Percentiles rank a stretch among this genome's conserved stretches.
These are phyloP conservation scores for Kurtzmaniella quercitrusa DNA, from an alignment of 1,139 yeast genomes.

Conservation along the genomic window DNA sequence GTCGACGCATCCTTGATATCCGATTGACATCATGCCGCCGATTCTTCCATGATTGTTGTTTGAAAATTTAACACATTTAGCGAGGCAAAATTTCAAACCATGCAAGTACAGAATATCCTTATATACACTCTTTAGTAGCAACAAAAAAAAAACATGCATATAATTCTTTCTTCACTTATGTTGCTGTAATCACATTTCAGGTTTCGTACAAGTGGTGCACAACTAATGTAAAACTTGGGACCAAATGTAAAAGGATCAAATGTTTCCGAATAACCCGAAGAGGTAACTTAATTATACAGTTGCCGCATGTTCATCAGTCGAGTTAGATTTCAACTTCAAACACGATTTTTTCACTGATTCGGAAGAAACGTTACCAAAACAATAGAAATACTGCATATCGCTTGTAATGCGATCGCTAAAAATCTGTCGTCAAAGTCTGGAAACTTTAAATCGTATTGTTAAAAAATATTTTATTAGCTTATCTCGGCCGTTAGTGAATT, in stretches of 20 bases:
- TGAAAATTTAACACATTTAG: not conserved
- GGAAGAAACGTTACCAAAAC: not conserved
- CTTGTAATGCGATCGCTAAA: not conserved
- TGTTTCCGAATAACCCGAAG: not conserved
- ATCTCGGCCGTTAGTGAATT: not conserved
- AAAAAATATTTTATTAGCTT: not conserved
- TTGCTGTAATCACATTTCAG: no score
- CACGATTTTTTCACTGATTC: not conserved
- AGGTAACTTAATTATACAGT: not conserved
- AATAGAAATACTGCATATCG: not conserved
- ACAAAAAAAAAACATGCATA: no score
- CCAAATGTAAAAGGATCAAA: not conserved
- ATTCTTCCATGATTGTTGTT: not conserved
- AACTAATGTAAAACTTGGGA: no score
- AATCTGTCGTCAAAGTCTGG: not conserved
- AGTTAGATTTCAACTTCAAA: not conserved
- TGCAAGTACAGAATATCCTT: not conserved
- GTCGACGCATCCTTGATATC: constrained; percentile 1
- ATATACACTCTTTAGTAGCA: no score
- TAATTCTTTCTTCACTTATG: no score
- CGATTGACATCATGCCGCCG: not conserved
- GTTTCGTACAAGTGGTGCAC: no score
- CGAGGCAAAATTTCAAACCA: not conserved
- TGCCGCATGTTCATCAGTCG: not conserved
- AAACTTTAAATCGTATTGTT: not conserved